phyloP scores from a whole-genome alignment of 2,329 filamentous ascomycete species.

The Aspergillus viridinutans region DNA sequence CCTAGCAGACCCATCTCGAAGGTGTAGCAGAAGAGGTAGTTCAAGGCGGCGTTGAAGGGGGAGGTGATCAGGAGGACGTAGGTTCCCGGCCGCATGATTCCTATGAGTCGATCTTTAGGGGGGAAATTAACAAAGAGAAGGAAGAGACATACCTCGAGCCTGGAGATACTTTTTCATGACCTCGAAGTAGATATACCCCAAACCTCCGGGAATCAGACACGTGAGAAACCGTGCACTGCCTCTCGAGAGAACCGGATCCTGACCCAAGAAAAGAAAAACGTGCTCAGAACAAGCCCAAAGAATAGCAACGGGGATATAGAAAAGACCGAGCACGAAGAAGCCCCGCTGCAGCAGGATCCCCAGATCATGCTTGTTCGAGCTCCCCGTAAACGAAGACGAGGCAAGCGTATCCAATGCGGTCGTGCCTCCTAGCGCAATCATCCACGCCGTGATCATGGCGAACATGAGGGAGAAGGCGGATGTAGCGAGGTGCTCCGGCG shows the following conservation, averaged over 20 bases:
- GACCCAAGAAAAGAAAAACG: conserved; percentile 69
- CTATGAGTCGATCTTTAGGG: conserved; percentile 25
- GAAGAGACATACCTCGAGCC: conserved; percentile 46
- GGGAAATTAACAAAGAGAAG: background rate
- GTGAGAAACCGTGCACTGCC: conserved; percentile 70
- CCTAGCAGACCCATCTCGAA: conserved; percentile 69
- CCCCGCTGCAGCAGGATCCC: conserved; percentile 74
- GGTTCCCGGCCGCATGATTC: conserved; percentile 61
- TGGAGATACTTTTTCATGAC: conserved; percentile 62
- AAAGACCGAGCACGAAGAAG: conserved; percentile 64
- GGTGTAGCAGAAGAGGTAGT: conserved; percentile 68
- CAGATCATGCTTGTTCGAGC: conserved; percentile 71
- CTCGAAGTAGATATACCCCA: conserved; percentile 87
- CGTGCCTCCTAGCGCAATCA: conserved; percentile 79
- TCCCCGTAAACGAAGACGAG: conserved; percentile 76
- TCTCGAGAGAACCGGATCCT: conserved; percentile 71
- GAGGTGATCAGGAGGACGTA: conserved; percentile 60
- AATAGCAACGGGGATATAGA: conserved; percentile 69
- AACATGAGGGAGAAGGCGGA: conserved; percentile 93
- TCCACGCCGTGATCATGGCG: conserved; percentile 82
- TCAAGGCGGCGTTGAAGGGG: conserved; percentile 55
- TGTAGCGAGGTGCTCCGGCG: conserved; percentile 73
- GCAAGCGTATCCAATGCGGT: conserved; percentile 83
- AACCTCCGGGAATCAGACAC: conserved; percentile 70
- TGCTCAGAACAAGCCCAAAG: conserved; percentile 73